phyloP scores from a whole-genome alignment of 106 monocot genomes.

The Iris macrosiphon region DNA sequence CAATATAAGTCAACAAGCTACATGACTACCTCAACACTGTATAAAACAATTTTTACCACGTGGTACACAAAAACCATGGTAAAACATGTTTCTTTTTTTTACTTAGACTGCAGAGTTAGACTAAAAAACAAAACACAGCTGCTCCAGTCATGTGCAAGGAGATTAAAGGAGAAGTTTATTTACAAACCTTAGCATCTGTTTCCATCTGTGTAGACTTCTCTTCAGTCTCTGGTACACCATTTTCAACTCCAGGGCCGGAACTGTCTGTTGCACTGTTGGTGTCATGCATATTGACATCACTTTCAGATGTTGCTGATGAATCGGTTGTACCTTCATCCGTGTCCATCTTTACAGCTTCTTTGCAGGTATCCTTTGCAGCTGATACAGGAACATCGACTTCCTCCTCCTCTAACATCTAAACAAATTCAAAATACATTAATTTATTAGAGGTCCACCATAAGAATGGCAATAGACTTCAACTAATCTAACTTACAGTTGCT shows the following conservation, averaged over 20 bases:
- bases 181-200: constrained; percentile 75
- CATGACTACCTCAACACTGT: no score
- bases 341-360: constrained; percentile 66
- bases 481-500: constrained; percentile 63
- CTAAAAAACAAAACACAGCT: no score
- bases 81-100: no score
- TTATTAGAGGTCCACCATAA: no score
- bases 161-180: no score
- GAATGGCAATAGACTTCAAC: no score
- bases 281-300: constrained; percentile 76
- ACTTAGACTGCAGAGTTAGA: no score
- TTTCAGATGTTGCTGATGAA: constrained; percentile 9
- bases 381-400: constrained; percentile 73
- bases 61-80: no score
- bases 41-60: no score
- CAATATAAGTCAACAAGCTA: no score
- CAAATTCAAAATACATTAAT: not conserved
- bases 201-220: constrained; percentile 71
- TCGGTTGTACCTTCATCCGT: constrained; percentile 54
- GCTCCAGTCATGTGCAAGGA: no score
- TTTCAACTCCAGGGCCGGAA: constrained; percentile 35
- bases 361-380: constrained; percentile 24
- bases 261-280: constrained; percentile 30
- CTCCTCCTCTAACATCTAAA: constrained; percentile 88
- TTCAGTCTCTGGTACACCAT: constrained; percentile 41